Percentiles rank a stretch among this genome's conserved stretches.
Evolutionary conservation across 305 asterid genomes (phyloP).

Genomic region (Fraxinus floribunda): DNA sequence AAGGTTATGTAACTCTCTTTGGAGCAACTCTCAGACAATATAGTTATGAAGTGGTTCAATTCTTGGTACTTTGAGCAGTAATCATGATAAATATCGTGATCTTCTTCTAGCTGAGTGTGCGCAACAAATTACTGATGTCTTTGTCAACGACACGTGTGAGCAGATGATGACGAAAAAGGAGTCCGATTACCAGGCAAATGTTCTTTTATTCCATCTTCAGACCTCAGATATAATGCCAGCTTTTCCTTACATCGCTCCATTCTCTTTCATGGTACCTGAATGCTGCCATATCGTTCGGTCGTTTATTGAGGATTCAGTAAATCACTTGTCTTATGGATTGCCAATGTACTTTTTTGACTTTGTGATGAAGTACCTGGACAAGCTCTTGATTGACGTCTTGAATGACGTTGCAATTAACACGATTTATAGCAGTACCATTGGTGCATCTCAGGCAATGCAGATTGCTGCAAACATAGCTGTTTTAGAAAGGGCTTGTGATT

Average conservation of each 20-base stretch:
- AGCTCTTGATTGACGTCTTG: slow-evolving; percentile 80
- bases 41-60: slow-evolving; percentile 78
- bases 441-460: slow-evolving; percentile 94
- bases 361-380: slow-evolving; percentile 70
- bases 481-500: slow-evolving; percentile 85
- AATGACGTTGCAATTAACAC: slow-evolving; percentile 69
- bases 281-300: slow-evolving; percentile 81
- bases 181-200: slow-evolving; percentile 86
- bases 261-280: slow-evolving; percentile 89
- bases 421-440: slow-evolving; percentile 55
- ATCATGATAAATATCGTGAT: slow-evolving; percentile 80
- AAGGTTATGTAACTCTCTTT: slow-evolving; percentile 88
- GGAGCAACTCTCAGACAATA: slow-evolving; percentile 88
- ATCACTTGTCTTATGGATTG: slow-evolving; percentile 74
- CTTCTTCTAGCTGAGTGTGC: slow-evolving; percentile 80
- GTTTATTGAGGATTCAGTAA: slow-evolving; percentile 80
- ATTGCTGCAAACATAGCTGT: slow-evolving; percentile 88
- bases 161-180: slow-evolving; percentile 96
- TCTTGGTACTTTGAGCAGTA: slow-evolving; percentile 71
- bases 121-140: slow-evolving; percentile 58
- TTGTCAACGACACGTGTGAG: slow-evolving; percentile 54
- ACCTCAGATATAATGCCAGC: slow-evolving; percentile 96
- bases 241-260: slow-evolving; percentile 90
- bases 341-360: slow-evolving; percentile 83
- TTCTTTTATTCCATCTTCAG: slow-evolving; percentile 80